phyloP scores from a whole-genome alignment of 2,329 filamentous ascomycete genomes.

The Westerdykella aurantiaca region DNA sequence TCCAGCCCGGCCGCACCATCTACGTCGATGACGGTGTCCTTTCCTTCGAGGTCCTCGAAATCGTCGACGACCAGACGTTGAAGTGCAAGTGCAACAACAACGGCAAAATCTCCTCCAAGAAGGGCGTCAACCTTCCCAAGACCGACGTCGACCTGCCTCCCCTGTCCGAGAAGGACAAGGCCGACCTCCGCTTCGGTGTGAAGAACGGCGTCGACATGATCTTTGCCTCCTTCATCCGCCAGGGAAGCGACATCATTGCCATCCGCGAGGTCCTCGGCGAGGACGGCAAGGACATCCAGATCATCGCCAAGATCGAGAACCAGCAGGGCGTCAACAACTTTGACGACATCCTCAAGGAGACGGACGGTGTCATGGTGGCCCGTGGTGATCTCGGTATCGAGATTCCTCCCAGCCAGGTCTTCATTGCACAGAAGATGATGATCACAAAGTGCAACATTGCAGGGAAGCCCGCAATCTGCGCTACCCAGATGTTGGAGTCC shows the following conservation, averaged over 20 bases:
- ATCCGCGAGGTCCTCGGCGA: conserved; percentile 89
- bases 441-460: conserved; percentile 99
- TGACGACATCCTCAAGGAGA: conserved; percentile 89
- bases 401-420: conserved; percentile 96
- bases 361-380: conserved; percentile 99
- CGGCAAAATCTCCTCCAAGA: conserved; percentile 96
- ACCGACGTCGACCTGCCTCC: conserved; percentile 97
- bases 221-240: conserved; percentile 97
- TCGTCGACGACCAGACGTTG: conserved; percentile 84
- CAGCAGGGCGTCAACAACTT: conserved; percentile 99
- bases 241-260: conserved; percentile 83
- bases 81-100: conserved; percentile 89
- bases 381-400: conserved; percentile 98
- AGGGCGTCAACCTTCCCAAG: conserved; percentile 98
- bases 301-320: conserved; percentile 99
- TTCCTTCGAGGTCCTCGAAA: conserved; percentile 85
- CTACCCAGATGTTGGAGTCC: conserved; percentile 98
- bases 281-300: conserved; percentile 93
- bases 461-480: conserved; percentile 97
- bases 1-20: conserved; percentile 82
- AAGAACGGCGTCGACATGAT: conserved; percentile 99
- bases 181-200: conserved; percentile 88
- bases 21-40: conserved; percentile 98
- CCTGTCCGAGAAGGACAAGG: conserved; percentile 96
- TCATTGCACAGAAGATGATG: conserved; percentile 99